phyloP scores from a whole-genome alignment of 495 filamentous ascomycete species.

The Bathelium albidoporum region DNA sequence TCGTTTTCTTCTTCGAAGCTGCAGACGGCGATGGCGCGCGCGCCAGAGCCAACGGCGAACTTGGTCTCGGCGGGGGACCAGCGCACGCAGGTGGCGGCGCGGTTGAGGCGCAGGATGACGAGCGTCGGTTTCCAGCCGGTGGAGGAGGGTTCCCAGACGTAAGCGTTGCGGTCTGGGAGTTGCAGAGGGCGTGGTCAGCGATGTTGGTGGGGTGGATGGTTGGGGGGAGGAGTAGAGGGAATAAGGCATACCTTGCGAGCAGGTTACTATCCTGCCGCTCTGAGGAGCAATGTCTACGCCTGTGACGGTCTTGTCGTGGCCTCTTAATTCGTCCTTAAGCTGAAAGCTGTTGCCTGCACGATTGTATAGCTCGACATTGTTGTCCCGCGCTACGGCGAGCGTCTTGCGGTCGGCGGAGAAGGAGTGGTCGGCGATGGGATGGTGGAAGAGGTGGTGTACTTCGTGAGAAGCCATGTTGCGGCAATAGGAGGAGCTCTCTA shows the following conservation, averaged over 20 bases:
- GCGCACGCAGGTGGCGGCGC: slow-evolving; percentile 90
- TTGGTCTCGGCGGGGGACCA: slow-evolving; percentile 97
- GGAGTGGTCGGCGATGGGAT: slow-evolving; percentile 92
- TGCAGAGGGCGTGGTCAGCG: not conserved
- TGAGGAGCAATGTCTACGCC: slow-evolving; percentile 89
- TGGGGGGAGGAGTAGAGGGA: not conserved
- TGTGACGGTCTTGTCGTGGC: slow-evolving; percentile 94
- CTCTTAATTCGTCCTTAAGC: slow-evolving; percentile 82
- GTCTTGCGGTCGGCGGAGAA: slow-evolving; percentile 87
- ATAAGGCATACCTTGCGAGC: slow-evolving; percentile 66
- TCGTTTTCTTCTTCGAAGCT: slow-evolving; percentile 99
- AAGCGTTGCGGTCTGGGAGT: slow-evolving; percentile 81
- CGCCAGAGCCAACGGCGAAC: slow-evolving; percentile 93
- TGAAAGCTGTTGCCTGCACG: slow-evolving; percentile 64
- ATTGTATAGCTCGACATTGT: slow-evolving; percentile 79
- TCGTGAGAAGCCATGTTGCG: slow-evolving; percentile 70
- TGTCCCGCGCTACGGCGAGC: slow-evolving; percentile 85
- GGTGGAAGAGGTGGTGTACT: slow-evolving; percentile 93
- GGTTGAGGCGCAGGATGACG: slow-evolving; percentile 92
- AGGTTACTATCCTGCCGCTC: slow-evolving; percentile 88
- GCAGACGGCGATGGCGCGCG: slow-evolving; percentile 91
- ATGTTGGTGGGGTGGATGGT: not conserved
- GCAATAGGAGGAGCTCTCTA: slow-evolving; percentile 99
- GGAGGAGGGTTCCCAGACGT: slow-evolving; percentile 90
- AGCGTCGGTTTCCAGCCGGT: slow-evolving; percentile 93